phyloP scores from a whole-genome alignment of 2,329 filamentous ascomycete genomes.

The Exserohilum rostratum region DNA sequence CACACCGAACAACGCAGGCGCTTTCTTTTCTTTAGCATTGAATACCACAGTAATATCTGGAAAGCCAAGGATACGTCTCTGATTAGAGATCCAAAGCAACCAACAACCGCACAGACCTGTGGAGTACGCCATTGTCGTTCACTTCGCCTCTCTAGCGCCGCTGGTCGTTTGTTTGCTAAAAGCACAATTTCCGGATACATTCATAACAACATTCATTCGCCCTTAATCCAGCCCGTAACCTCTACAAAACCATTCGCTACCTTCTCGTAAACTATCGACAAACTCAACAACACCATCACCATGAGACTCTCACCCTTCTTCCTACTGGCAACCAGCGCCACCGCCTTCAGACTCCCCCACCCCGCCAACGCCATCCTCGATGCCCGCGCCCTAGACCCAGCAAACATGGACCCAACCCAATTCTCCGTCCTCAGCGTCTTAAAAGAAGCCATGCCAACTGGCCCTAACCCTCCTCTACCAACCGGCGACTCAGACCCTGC shows the following conservation, averaged over 20 bases:
- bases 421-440: constrained; percentile 24
- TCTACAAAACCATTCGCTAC: neutral
- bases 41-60: neutral
- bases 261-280: neutral
- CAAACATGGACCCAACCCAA: constrained; percentile 20
- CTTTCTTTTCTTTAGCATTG: neutral
- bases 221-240: neutral
- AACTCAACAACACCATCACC: neutral
- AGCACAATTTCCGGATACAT: neutral
- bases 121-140: neutral
- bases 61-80: neutral
- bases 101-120: neutral
- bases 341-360: neutral
- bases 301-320: constrained; percentile 16
- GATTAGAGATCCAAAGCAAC: neutral
- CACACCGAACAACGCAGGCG: neutral
- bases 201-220: too few relatives aligned
- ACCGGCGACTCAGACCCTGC: constrained; percentile 12
- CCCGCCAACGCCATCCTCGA: neutral
- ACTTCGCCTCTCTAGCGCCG: neutral
- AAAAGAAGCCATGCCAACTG: constrained; percentile 20
- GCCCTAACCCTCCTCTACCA: constrained; percentile 6
- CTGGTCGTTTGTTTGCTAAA: constrained; percentile 13
- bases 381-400: constrained; percentile 17
- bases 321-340: neutral